Evolutionary conservation across 1,284 basidiomycete species (phyloP).

Genomic region (Marasmius fiardii): DNA sequence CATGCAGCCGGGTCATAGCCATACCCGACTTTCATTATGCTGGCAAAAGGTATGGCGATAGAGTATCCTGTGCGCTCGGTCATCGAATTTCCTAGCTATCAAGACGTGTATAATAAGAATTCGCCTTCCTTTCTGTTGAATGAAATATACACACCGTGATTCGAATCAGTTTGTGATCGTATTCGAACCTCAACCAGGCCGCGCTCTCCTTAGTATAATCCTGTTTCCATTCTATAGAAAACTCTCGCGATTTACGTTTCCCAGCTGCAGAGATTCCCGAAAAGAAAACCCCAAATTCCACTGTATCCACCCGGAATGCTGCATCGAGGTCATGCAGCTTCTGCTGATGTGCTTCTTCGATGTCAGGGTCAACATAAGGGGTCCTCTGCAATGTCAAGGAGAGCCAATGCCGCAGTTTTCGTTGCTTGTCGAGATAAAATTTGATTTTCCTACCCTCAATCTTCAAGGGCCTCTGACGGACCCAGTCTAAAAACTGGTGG

Average conservation of each 20-base stretch:
- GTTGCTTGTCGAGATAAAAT: constrained; percentile 30
- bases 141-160: constrained; percentile 40
- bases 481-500: constrained; percentile 42
- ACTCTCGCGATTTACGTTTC: constrained; percentile 42
- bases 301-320: constrained; percentile 47
- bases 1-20: constrained; percentile 48
- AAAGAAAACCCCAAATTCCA: constrained; percentile 62
- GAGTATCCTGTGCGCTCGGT: constrained; percentile 47
- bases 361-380: constrained; percentile 56
- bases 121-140: constrained; percentile 3
- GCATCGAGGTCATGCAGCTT: constrained; percentile 43
- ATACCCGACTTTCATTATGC: constrained; percentile 55
- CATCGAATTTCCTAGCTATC: constrained; percentile 52
- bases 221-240: constrained; percentile 62
- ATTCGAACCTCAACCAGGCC: constrained; percentile 57
- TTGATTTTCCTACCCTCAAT: constrained; percentile 34
- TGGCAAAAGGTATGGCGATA: constrained; percentile 52
- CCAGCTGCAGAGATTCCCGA: constrained; percentile 27
- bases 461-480: constrained; percentile 32
- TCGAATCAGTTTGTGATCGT: constrained; percentile 61
- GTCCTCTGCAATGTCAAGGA: constrained; percentile 48
- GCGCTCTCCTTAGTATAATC: constrained; percentile 39
- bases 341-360: constrained; percentile 49
- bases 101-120: not conserved
- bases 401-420: constrained; percentile 20